phyloP scores from a whole-genome alignment of 2,329 filamentous ascomycete species.

The Sporothrix curviconia region DNA sequence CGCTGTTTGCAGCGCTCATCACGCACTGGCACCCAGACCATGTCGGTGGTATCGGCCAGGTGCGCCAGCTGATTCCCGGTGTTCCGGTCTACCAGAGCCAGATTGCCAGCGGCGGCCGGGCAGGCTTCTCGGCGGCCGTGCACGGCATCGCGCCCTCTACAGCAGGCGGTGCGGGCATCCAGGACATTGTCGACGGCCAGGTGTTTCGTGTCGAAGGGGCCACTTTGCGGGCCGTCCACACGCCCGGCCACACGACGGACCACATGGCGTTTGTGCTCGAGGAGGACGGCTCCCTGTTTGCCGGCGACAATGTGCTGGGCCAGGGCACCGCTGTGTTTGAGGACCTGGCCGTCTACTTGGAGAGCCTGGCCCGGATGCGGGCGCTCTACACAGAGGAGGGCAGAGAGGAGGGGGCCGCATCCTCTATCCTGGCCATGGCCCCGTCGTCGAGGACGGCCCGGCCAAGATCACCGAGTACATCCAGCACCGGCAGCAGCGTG shows the following conservation, averaged over 20 bases:
- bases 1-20: conserved; percentile 63
- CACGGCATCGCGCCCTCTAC: too few species aligned
- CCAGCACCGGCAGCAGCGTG: conserved; percentile 68
- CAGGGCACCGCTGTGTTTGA: conserved; percentile 70
- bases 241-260: conserved; percentile 64
- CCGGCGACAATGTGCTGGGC: conserved; percentile 67
- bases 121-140: too few species aligned
- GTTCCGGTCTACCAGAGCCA: conserved; percentile 57
- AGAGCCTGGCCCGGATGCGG: conserved; percentile 55
- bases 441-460: conserved; percentile 65
- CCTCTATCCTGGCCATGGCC: conserved; percentile 87
- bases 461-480: conserved; percentile 77
- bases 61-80: conserved; percentile 50
- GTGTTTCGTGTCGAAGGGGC: conserved; percentile 45
- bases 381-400: conserved; percentile 55
- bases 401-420: too few species aligned
- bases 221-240: conserved; percentile 56
- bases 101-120: conserved; percentile 27
- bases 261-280: conserved; percentile 58
- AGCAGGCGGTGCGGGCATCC: not conserved
- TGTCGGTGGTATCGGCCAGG: conserved; percentile 68
- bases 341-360: conserved; percentile 55
- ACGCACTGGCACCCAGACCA: conserved; percentile 95
- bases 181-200: conserved; percentile 40
- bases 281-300: conserved; percentile 65